Conservation (phyloP, 1,284 basidiomycete species). For the Amylostereum areolatum region DNA sequence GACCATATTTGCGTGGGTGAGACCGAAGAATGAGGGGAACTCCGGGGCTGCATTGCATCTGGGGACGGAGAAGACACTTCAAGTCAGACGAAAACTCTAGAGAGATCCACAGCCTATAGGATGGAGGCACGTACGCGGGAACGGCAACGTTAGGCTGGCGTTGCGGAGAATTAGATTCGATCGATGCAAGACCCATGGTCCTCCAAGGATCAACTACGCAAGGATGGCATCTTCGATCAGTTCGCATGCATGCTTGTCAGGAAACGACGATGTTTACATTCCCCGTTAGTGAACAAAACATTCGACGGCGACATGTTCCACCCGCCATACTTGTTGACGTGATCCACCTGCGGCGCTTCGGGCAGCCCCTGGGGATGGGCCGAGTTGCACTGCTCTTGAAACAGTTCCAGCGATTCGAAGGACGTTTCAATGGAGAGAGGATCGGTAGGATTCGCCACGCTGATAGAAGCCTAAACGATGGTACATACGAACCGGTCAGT, state of each 20-base stretch:
- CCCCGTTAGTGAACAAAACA: conserved; percentile 43
- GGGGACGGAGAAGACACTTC: background rate
- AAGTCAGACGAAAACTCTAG: background rate
- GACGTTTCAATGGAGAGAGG: conserved; percentile 41
- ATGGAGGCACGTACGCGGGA: conserved; percentile 33
- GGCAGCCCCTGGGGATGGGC: conserved; percentile 32
- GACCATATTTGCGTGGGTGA: conserved; percentile 40
- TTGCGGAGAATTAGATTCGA: conserved; percentile 38
- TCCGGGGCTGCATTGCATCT: conserved; percentile 33
- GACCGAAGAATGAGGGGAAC: conserved; percentile 35
- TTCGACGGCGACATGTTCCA: conserved; percentile 46
- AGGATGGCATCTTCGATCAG: too few relatives aligned
- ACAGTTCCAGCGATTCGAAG: conserved; percentile 35
- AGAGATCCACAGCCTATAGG: too few relatives aligned
- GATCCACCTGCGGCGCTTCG: conserved; percentile 32
- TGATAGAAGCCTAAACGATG: conserved; percentile 40
- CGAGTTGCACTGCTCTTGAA: conserved; percentile 37
- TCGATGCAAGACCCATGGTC: conserved; percentile 46
- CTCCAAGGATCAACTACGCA: conserved; percentile 43
- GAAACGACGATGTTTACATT: conserved; percentile 27
- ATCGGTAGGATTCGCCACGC: conserved; percentile 37
- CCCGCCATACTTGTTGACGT: conserved; percentile 43
- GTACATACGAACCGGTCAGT: background rate
- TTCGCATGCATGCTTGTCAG: background rate
- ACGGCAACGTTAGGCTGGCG: conserved; percentile 32